Conservation (phyloP, 129 eudicot species). For the Centella asiatica region DNA sequence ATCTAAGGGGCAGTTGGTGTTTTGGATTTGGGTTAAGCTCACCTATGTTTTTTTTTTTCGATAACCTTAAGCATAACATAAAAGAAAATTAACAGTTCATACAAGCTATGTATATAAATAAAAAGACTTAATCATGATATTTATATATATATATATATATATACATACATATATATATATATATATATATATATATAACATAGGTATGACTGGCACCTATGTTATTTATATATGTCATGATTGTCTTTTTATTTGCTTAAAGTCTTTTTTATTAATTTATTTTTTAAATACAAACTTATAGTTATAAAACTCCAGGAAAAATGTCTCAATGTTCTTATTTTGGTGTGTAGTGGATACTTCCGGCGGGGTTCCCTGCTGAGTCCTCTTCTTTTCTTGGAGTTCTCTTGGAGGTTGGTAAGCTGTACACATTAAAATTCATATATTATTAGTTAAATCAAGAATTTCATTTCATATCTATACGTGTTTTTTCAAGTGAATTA, state of each 20-base stretch:
- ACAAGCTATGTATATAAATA: too few relatives aligned
- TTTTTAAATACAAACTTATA: background rate
- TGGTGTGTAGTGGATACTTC: slow-evolving; percentile 5
- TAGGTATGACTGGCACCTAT: too few relatives aligned
- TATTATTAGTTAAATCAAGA: background rate
- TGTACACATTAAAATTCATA: slow-evolving; percentile 6
- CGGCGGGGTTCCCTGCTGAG: slow-evolving; percentile 22
- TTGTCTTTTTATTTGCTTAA: too few relatives aligned
- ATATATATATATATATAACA: too few relatives aligned
- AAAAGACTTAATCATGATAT: too few relatives aligned
- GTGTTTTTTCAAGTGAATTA: slow-evolving; percentile 3
- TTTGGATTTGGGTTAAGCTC: slow-evolving; percentile 8
- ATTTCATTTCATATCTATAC: background rate
- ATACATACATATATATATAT: too few relatives aligned
- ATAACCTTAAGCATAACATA: too few relatives aligned
- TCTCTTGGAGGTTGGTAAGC: slow-evolving; percentile 14
- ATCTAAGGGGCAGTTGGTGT: slow-evolving; percentile 7
- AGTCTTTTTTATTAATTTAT: background rate
- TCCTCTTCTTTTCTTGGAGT: slow-evolving; percentile 22
- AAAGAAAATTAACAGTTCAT: too few relatives aligned
- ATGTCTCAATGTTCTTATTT: background rate
- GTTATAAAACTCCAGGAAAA: background rate
- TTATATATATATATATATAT: too few relatives aligned
- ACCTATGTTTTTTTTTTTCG: too few relatives aligned
- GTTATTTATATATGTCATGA: too few relatives aligned